A percentile compares a stretch with the other conserved stretches of the same genome.
These are phyloP conservation scores for Orbilia javanica DNA, from an alignment of 2,329 filamentous ascomycete species.

Conservation along the genomic window DNA sequence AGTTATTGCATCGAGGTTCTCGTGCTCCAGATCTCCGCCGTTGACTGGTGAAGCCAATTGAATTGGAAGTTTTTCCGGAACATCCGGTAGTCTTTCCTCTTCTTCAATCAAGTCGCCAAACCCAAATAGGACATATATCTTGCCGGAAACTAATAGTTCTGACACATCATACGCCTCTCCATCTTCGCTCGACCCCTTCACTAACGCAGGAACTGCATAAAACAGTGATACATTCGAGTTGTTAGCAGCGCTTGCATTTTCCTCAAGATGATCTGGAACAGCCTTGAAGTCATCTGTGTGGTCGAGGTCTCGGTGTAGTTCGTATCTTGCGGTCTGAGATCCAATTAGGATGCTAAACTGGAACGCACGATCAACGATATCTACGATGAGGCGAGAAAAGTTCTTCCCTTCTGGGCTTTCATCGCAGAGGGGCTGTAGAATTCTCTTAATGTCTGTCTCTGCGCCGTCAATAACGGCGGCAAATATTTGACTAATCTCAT, in stretches of 20 bases:
- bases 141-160: constrained; percentile 34
- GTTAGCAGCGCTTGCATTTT: constrained; percentile 7
- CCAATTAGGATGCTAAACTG: constrained; percentile 53
- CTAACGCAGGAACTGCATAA: constrained; percentile 38
- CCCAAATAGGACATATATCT: constrained; percentile 43
- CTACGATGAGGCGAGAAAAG: constrained; percentile 16
- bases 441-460: constrained; percentile 18
- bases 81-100: neutral
- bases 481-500: constrained; percentile 18
- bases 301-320: constrained; percentile 17
- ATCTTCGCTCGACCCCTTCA: constrained; percentile 45
- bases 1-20: constrained; percentile 22
- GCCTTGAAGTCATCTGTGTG: constrained; percentile 31
- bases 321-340: constrained; percentile 38
- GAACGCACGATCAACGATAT: constrained; percentile 47
- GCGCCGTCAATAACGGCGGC: constrained; percentile 16
- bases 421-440: constrained; percentile 47
- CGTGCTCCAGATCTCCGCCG: constrained; percentile 31
- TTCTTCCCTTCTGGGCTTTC: constrained; percentile 32
- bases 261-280: constrained; percentile 41
- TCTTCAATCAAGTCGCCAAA: constrained; percentile 15
- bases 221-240: constrained; percentile 26
- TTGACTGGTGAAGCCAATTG: constrained; percentile 50
- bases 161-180: constrained; percentile 34
- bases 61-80: constrained; percentile 24